Conservation (phyloP, 202 grass and related monocot species). For the Setaria viridis region DNA sequence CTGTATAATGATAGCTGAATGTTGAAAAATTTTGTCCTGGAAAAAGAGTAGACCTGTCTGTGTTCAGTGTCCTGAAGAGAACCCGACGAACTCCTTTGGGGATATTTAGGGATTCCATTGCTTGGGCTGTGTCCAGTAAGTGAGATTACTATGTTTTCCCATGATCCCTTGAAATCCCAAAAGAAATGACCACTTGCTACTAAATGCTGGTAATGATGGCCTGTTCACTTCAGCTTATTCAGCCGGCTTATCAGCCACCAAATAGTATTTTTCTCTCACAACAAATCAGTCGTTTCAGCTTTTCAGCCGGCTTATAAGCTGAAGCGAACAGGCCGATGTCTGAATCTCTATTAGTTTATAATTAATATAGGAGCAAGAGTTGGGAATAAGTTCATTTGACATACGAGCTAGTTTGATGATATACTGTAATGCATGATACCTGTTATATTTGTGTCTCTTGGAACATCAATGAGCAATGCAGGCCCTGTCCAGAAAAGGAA, state of each 20-base stretch:
- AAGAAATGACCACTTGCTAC: neutral
- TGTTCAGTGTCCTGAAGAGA: constrained; percentile 90
- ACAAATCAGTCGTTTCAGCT: too few relatives aligned
- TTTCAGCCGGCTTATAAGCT: too few relatives aligned
- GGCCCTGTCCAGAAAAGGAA: constrained; percentile 64
- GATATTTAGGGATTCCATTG: constrained; percentile 77
- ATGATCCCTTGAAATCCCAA: neutral
- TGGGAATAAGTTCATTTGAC: neutral
- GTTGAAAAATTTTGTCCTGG: constrained; percentile 1
- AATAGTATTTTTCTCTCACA: too few relatives aligned
- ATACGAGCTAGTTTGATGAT: neutral
- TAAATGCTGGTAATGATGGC: neutral
- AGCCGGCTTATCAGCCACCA: too few relatives aligned
- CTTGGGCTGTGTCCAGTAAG: constrained; percentile 61
- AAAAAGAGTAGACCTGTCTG: constrained; percentile 59
- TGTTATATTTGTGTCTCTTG: constrained; percentile 93
- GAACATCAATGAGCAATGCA: constrained; percentile 86
- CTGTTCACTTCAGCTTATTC: too few relatives aligned
- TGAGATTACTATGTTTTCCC: neutral
- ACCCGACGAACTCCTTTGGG: constrained; percentile 74
- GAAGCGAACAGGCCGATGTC: neutral
- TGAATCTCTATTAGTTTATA: neutral
- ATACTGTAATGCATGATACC: constrained; percentile 48
- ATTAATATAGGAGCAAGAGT: neutral
- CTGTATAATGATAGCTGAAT: neutral